These are phyloP conservation scores for Hericium coralloides DNA, from an alignment of 768 basidiomycete genomes.

Conservation along the genomic window DNA sequence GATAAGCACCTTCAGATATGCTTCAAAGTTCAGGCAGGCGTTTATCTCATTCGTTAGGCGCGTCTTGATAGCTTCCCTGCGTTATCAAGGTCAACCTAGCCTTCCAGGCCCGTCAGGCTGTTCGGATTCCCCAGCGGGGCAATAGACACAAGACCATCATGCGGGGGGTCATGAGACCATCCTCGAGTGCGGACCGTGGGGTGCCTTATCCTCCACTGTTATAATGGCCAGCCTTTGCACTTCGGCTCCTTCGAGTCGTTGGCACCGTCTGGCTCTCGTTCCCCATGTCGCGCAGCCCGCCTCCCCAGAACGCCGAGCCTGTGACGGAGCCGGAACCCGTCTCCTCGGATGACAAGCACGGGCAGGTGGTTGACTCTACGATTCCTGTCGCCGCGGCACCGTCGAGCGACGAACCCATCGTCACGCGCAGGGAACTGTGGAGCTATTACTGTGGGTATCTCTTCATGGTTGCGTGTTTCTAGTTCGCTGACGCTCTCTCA, in stretches of 20 bases:
- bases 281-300: slow-evolving; percentile 3
- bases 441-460: slow-evolving; percentile 58
- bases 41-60: not conserved
- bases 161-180: not conserved
- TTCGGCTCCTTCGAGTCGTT: not conserved
- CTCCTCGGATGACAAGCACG: not conserved
- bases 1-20: not conserved
- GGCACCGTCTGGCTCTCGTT: not conserved
- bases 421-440: slow-evolving; percentile 70
- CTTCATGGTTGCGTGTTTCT: not conserved
- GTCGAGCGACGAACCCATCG: slow-evolving; percentile 47
- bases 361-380: not conserved
- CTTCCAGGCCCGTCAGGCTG: not conserved
- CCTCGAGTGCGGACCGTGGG: not conserved
- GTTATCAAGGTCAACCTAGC: not conserved
- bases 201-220: not conserved
- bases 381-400: not conserved
- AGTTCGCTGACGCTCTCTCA: not conserved
- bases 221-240: not conserved
- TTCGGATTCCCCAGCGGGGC: not conserved
- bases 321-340: not conserved
- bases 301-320: not conserved
- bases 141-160: not conserved
- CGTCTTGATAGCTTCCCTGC: not conserved
- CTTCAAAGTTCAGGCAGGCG: not conserved